phyloP scores from a whole-genome alignment of 768 basidiomycete genomes.

The Zangia roseola region DNA sequence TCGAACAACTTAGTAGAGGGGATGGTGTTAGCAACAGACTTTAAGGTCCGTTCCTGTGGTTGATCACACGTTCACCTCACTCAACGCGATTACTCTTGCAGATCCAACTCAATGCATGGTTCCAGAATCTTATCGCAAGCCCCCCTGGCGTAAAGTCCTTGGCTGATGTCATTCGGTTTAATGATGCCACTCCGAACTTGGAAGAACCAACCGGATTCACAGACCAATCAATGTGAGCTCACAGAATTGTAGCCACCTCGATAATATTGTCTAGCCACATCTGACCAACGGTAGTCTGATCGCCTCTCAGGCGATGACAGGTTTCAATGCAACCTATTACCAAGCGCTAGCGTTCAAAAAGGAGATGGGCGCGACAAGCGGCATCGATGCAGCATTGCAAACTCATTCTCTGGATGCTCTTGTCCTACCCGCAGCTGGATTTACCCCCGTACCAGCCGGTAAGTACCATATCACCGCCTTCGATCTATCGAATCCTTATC shows the following conservation, averaged over 20 bases:
- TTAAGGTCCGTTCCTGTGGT: conserved; percentile 44
- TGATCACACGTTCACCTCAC: neutral
- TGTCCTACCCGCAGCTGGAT: conserved; percentile 40
- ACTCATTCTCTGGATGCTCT: conserved; percentile 48
- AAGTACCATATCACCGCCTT: neutral
- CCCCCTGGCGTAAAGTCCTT: conserved; percentile 58
- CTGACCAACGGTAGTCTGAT: conserved; percentile 12
- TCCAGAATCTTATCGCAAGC: conserved; percentile 43
- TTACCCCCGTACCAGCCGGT: conserved; percentile 21
- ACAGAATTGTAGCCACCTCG: no score
- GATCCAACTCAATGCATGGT: conserved; percentile 54
- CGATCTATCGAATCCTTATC: neutral
- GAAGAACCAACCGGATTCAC: conserved; percentile 40
- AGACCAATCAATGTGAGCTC: conserved; percentile 34
- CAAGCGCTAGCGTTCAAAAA: conserved; percentile 44
- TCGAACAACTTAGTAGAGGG: conserved; percentile 47
- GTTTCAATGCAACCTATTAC: conserved; percentile 37
- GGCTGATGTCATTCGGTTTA: conserved; percentile 56
- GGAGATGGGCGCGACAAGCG: conserved; percentile 48
- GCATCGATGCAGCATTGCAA: conserved; percentile 54
- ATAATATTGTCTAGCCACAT: no score
- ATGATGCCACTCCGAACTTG: conserved; percentile 47
- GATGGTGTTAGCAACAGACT: conserved; percentile 51
- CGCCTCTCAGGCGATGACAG: conserved; percentile 24
- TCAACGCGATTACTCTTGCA: conserved; percentile 15